Evolutionary conservation across 78 protist species (phyloP).

Genomic region (Tieghemostelium lacteum): DNA sequence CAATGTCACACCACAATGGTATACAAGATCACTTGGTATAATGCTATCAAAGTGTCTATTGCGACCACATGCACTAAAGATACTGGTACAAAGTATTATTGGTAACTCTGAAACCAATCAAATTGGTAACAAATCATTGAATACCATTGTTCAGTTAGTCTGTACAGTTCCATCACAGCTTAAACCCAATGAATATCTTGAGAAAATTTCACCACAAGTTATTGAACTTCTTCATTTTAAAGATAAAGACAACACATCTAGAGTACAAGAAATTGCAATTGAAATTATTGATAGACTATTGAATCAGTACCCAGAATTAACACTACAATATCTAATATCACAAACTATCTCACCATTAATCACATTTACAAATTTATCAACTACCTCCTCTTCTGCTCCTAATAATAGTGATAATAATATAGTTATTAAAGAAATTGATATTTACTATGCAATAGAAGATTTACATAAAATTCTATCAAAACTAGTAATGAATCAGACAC

Average conservation of each 20-base stretch:
- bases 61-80: conserved; percentile 53
- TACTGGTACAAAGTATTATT: conserved; percentile 15
- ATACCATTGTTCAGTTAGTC: conserved; percentile 7
- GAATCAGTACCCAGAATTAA: background rate
- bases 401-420: background rate
- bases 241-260: background rate
- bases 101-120: conserved; percentile 1
- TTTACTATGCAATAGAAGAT: conserved; percentile 63
- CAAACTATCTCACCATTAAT: conserved; percentile 44
- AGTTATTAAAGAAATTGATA: conserved; percentile 56
- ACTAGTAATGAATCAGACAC: conserved; percentile 33
- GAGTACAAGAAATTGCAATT: conserved; percentile 3
- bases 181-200: conserved; percentile 8
- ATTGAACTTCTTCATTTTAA: conserved; percentile 37
- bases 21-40: conserved; percentile 11
- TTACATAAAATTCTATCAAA: conserved; percentile 50
- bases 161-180: background rate
- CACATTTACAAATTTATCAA: background rate
- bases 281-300: conserved; percentile 35
- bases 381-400: background rate
- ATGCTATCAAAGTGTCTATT: conserved; percentile 63
- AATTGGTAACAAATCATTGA: conserved; percentile 1
- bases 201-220: conserved; percentile 39
- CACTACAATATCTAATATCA: background rate
- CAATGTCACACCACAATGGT: conserved; percentile 14